A percentile compares a stretch with the other conserved stretches of the same genome.
phyloP scores from a whole-genome alignment of 2,329 filamentous ascomycete genomes.

The Aspergillus ochraceus region DNA sequence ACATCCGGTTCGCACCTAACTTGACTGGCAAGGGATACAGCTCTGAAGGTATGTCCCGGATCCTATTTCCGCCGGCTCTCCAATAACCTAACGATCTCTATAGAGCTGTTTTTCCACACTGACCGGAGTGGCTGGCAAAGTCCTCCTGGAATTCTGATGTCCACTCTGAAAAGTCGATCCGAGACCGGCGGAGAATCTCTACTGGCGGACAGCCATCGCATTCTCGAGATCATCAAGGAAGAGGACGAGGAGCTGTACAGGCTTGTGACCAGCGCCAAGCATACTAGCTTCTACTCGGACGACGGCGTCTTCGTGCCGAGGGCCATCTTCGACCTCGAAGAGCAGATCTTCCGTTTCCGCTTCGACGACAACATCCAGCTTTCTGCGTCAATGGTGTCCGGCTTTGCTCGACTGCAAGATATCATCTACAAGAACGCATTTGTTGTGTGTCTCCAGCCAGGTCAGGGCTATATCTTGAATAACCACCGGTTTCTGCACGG shows the following conservation, averaged over 20 bases:
- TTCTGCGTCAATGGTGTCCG: conserved; percentile 8
- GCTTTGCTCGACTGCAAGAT: conserved; percentile 4
- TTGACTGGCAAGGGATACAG: conserved; percentile 5
- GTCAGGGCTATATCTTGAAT: conserved; percentile 14
- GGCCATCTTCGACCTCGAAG: conserved; percentile 6
- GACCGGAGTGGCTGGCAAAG: conserved; percentile 15
- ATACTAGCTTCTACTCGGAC: conserved; percentile 11
- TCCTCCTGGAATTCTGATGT: conserved; percentile 13
- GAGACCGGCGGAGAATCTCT: conserved; percentile 10
- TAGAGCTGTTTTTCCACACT: conserved; percentile 15
- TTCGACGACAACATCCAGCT: conserved; percentile 15
- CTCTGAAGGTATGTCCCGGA: not conserved
- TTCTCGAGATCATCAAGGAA: conserved; percentile 9
- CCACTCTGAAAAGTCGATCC: conserved; percentile 9
- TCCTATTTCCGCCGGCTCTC: not conserved
- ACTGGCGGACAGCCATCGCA: conserved; percentile 6
- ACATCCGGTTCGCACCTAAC: conserved; percentile 10
- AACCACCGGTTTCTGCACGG: conserved; percentile 16
- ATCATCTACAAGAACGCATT: conserved; percentile 11
- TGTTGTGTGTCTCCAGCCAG: conserved; percentile 5
- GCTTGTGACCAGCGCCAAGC: conserved; percentile 8
- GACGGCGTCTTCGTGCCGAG: conserved; percentile 14
- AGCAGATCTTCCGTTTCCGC: conserved; percentile 13
- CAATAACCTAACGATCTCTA: not conserved
- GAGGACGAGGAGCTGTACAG: conserved; percentile 8